phyloP scores from a whole-genome alignment of 768 basidiomycete genomes.

The Kwoniella dendrophila region DNA sequence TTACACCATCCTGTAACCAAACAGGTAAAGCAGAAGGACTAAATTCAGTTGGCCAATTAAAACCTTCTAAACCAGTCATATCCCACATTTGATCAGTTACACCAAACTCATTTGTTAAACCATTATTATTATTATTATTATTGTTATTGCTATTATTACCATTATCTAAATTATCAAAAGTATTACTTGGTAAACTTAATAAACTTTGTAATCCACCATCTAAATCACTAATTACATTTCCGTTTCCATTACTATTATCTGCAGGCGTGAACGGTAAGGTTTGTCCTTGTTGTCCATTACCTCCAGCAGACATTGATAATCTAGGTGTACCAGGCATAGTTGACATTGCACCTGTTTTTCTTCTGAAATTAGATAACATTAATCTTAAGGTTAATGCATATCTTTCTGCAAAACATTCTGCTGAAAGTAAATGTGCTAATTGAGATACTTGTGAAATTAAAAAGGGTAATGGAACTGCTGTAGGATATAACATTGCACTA shows the following conservation, averaged over 20 bases:
- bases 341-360: constrained; percentile 72
- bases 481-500: constrained; percentile 79
- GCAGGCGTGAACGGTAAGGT: constrained; percentile 16
- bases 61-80: constrained; percentile 72
- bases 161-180: constrained; percentile 10
- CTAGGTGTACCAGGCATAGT: constrained; percentile 49
- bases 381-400: constrained; percentile 89
- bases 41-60: constrained; percentile 66
- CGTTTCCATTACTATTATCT: not conserved
- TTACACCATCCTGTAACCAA: constrained; percentile 88
- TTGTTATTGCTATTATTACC: constrained; percentile 15
- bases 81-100: constrained; percentile 18
- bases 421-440: constrained; percentile 78
- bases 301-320: not conserved
- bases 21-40: constrained; percentile 80
- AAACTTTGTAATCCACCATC: constrained; percentile 48
- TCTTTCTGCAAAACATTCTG: constrained; percentile 87
- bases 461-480: constrained; percentile 73
- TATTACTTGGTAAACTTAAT: constrained; percentile 28
- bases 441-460: constrained; percentile 87
- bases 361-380: constrained; percentile 87
- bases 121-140: constrained; percentile 15
- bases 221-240: constrained; percentile 17
- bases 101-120: not conserved
- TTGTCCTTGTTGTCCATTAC: constrained; percentile 7